phyloP scores from a whole-genome alignment of 306 rosid species.

The Senna tora region DNA sequence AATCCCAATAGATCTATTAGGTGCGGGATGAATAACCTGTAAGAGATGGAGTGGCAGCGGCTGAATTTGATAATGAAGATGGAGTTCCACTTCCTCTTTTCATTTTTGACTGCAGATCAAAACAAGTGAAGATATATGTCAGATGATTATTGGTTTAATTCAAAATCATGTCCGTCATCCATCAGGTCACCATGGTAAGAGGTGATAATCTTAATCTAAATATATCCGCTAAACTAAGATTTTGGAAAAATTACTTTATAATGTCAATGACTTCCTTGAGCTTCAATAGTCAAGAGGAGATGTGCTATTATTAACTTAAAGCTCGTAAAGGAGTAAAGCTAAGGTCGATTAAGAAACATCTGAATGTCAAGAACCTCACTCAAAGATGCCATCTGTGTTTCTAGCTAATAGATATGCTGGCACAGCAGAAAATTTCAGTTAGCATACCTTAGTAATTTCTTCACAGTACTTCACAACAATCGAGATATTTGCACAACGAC shows the following conservation, averaged over 20 bases:
- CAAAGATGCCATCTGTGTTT: constrained; percentile 27
- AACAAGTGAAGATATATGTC: constrained; percentile 21
- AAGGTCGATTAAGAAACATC: constrained; percentile 20
- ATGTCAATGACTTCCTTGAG: constrained; percentile 1
- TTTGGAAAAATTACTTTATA: constrained; percentile 19
- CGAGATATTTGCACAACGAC: constrained; percentile 79
- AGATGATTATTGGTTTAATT: not conserved
- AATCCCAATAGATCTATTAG: not conserved
- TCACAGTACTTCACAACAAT: constrained; percentile 90
- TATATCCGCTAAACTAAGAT: not conserved
- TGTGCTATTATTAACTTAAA: constrained; percentile 24
- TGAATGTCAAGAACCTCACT: constrained; percentile 31
- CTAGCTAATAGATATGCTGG: constrained; percentile 29
- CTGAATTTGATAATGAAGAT: constrained; percentile 41
- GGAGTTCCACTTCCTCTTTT: constrained; percentile 78
- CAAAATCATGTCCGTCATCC: not conserved
- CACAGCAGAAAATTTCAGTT: constrained; percentile 33
- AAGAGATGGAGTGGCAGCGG: constrained; percentile 42
- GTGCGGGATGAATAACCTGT: constrained; percentile 58
- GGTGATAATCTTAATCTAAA: constrained; percentile 10
- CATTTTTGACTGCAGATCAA: constrained; percentile 72
- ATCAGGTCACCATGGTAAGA: constrained; percentile 15
- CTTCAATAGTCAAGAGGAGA: constrained; percentile 18
- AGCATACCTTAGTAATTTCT: constrained; percentile 85
- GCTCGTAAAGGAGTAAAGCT: constrained; percentile 23